Evolutionary conservation across 352 stramenopile genomes (phyloP), one percentile per base, ranked within the genome.

Genomic region (Blastocystis hominis): DNA sequence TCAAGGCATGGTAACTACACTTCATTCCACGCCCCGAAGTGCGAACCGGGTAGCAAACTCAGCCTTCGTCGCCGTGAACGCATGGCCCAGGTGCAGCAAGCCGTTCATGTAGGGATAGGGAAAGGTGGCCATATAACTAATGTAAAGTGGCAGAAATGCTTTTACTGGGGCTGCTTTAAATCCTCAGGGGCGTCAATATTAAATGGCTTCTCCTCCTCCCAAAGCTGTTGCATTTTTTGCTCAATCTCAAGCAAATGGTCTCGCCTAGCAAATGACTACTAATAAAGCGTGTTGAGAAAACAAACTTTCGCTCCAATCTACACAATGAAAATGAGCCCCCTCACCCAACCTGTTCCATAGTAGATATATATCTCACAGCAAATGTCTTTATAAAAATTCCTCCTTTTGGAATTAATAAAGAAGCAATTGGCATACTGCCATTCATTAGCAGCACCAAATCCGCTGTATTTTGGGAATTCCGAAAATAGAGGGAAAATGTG

Each of bases 21-120:
- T 10, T 88, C 24, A 69, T 13, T 24, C 6, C 53, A 30, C 20
- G 0, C 6, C 13, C 6, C 40, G 3, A 2, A 9, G 89, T 61
- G 50, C 24, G 80, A 93, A 95, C 34, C 93, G 93, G 50, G 92
- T 92, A 5, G 93, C 92, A 88, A 97, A 97, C 89, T 96, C 94
- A 6, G 97, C 96, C 91, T 99, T 99, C 79, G 96, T 98, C 86
- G 98, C 93, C 84, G 93, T 98, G 92, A 99, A 99, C 54, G 94
- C 90, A 89, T 96, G 94, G 15, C 97, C 97, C 88, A 99, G 93
- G 91, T 99, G 97, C 90, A 99, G 91, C 89, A 97, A 96, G 42
- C 96, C 97, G 90, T 99, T 99, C 93, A 98, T 98, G 93, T 99
- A 99, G 54, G 97, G 97, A 91, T 98, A 99, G 50, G 97, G 97